Conservation (phyloP, 768 basidiomycete species). For the Macrolepiota albuminosa region DNA sequence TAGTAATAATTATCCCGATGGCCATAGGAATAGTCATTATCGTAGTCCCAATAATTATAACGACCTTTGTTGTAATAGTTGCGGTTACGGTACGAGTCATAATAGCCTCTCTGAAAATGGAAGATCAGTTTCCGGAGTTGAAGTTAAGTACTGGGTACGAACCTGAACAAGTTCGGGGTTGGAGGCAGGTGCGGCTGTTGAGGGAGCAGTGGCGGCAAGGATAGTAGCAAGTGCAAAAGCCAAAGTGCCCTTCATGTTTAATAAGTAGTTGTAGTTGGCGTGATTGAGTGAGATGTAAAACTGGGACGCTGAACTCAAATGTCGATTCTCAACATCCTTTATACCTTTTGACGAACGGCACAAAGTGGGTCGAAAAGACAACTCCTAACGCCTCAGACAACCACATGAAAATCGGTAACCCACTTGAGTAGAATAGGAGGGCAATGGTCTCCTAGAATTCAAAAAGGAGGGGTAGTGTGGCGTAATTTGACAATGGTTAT, state of each 20-base stretch:
- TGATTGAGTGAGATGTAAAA: too few relatives aligned
- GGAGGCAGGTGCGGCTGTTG: background rate
- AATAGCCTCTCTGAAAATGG: background rate
- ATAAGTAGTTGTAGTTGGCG: background rate
- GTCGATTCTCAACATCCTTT: too few relatives aligned
- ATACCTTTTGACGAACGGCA: too few relatives aligned
- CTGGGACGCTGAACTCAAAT: too few relatives aligned
- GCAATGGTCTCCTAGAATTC: too few relatives aligned
- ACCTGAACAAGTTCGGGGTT: background rate
- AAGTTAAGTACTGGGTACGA: background rate
- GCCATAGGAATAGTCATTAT: background rate
- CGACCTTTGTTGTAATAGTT: background rate
- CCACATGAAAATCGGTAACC: too few relatives aligned
- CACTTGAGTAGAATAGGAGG: too few relatives aligned
- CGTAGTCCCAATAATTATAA: background rate
- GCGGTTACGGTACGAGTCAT: background rate
- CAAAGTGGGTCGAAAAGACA: too few relatives aligned
- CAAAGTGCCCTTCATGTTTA: background rate
- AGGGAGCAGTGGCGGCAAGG: background rate
- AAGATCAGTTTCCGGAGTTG: background rate
- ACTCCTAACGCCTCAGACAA: too few relatives aligned
- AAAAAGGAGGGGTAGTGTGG: too few relatives aligned
- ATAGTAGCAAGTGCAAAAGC: background rate
- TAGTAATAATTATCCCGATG: too few relatives aligned
- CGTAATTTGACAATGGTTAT: too few relatives aligned